Evolutionary conservation across 2,329 filamentous ascomycete species (phyloP).

Genomic region (Colletotrichum theobromicola): DNA sequence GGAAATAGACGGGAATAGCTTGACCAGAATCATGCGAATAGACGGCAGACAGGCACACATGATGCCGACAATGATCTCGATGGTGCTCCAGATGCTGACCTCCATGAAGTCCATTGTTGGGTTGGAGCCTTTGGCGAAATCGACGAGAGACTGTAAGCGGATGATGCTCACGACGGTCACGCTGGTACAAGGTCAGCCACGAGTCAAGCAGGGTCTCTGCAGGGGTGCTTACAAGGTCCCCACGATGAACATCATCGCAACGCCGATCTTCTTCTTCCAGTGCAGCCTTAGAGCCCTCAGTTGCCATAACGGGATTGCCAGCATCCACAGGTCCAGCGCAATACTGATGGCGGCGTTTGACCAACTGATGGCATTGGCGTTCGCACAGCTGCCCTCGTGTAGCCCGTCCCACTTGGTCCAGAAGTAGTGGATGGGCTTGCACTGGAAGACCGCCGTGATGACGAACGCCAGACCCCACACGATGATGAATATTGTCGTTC

Average conservation of each 20-base stretch:
- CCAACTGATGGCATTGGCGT: constrained; percentile 50
- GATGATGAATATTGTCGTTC: constrained; percentile 38
- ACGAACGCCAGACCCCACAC: constrained; percentile 42
- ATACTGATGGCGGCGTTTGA: constrained; percentile 53
- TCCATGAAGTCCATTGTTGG: constrained; percentile 28
- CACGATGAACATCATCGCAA: constrained; percentile 49
- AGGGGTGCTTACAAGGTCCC: constrained; percentile 38
- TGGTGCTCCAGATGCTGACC: constrained; percentile 35
- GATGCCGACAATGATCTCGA: constrained; percentile 41
- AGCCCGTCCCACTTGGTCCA: constrained; percentile 58
- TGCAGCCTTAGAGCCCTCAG: constrained; percentile 41
- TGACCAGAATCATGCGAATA: constrained; percentile 32
- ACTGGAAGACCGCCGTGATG: constrained; percentile 48
- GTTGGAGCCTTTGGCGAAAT: constrained; percentile 25
- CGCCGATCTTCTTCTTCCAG: constrained; percentile 48
- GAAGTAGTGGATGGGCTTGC: constrained; percentile 49
- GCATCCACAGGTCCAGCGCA: constrained; percentile 50
- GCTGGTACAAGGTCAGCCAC: constrained; percentile 10
- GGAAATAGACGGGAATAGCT: constrained; percentile 32
- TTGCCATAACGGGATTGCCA: constrained; percentile 49
- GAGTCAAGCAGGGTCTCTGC: neutral
- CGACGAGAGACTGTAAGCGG: constrained; percentile 29
- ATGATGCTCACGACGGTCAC: constrained; percentile 33
- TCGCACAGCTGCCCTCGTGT: constrained; percentile 48
- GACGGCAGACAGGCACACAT: constrained; percentile 40